Base-by-base conservation (phyloP, 305 asterid genomes). In the Plantago coronopus region DNA sequence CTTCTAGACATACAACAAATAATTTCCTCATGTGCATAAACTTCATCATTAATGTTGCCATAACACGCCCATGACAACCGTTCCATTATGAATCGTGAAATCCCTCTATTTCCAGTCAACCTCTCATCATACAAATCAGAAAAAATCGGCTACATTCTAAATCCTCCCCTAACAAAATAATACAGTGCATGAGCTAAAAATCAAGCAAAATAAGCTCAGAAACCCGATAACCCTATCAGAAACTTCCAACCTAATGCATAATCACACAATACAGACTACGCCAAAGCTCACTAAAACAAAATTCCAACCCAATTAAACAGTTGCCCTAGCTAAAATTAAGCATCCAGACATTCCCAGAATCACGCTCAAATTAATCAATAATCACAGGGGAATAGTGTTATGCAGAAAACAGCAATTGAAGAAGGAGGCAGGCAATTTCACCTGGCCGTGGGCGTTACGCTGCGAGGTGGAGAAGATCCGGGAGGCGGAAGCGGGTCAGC, bases 401-500 rank as follows among this genome's bases (percentile, higher is more conserved):
- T n/a, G n/a, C n/a, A n/a, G n/a, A n/a, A n/a, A n/a, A n/a, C 22
- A 53, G 67, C 57, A 46, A 61, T 66, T 37, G 42, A 34, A 25
- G 17, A 60, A 13, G 54, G 43, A 10, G 18, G 40, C 14, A 60
- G 31, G 68, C 53, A 60, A 60, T 45, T 57, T 71, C 68, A 93
- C 97, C 97, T 88, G 50, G 94, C 97, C 57, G 97, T 95, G 37
- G 94, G 97, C 61, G 98, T 89, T 54, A 78, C 71, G 56, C 69
- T 76, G 63, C 83, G 84, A 40, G 95, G 93, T 69, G 97, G 88
- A 46, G 89, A 78, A 66, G 97, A 85, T 74, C 89, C 79, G 54
- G 79, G 96, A 14, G 78, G 84, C 55, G 76, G 23, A 51, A 78
- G 59, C 65, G 95, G 95, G 78, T 86, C 95, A 13, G 83, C 79